Percentiles rank a stretch among this genome's conserved stretches.
phyloP scores from a whole-genome alignment of 495 filamentous ascomycete genomes.

The Filosporella fistucella region DNA sequence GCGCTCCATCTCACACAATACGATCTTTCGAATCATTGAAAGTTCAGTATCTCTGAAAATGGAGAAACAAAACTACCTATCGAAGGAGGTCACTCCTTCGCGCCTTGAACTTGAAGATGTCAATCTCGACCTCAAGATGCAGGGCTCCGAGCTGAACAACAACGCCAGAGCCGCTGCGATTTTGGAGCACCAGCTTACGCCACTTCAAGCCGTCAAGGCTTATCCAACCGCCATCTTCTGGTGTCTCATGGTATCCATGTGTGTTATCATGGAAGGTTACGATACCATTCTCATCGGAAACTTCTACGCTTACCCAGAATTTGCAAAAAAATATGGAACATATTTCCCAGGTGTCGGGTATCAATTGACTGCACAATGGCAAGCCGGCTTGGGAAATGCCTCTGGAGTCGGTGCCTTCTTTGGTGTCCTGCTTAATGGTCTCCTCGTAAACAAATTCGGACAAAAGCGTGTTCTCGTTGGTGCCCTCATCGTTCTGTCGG shows the following conservation, averaged over 20 bases:
- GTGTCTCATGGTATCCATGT: conserved; percentile 52
- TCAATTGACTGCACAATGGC: conserved; percentile 67
- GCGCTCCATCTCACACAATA: not conserved
- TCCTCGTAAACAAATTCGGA: conserved; percentile 66
- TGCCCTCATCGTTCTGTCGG: conserved; percentile 56
- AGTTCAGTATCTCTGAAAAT: not conserved
- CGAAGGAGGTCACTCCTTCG: conserved; percentile 1
- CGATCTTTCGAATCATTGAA: not conserved
- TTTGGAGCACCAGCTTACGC: conserved; percentile 46
- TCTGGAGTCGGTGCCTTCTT: conserved; percentile 63
- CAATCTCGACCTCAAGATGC: conserved; percentile 7
- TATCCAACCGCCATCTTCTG: conserved; percentile 53
- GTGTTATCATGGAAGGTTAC: conserved; percentile 61
- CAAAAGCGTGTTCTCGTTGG: conserved; percentile 52
- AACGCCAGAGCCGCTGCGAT: conserved; percentile 21
- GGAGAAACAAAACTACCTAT: not conserved
- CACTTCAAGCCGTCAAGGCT: conserved; percentile 40
- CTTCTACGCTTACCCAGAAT: conserved; percentile 49
- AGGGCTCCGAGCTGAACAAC: not conserved
- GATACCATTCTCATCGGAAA: conserved; percentile 51
- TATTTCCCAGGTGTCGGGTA: conserved; percentile 46
- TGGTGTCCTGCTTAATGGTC: conserved; percentile 69
- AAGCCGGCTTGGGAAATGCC: conserved; percentile 63
- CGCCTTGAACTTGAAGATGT: conserved; percentile 6
- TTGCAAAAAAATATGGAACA: conserved; percentile 65